These are phyloP conservation scores for Dimargaris xerosporica DNA, from an alignment of 192 early-diverging fungal genomes.

Conservation along the genomic window DNA sequence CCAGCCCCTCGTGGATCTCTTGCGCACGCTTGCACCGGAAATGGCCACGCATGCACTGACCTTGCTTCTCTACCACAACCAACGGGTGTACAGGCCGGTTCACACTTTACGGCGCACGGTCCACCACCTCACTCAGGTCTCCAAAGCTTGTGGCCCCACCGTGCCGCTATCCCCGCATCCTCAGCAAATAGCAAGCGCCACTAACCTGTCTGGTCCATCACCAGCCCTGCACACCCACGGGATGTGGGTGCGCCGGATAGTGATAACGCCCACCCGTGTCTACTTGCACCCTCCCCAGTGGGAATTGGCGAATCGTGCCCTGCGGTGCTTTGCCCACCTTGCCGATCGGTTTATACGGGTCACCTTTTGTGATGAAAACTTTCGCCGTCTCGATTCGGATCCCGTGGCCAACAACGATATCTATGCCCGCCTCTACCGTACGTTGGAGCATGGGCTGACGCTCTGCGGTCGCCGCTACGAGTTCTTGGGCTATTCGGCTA, in stretches of 20 bases:
- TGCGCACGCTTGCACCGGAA: neutral
- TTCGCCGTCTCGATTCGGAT: conserved; percentile 20
- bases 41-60: neutral
- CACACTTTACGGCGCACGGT: neutral
- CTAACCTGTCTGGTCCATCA: neutral
- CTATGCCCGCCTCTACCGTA: conserved; percentile 34
- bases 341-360: conserved; percentile 51
- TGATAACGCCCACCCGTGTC: conserved; percentile 52
- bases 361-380: conserved; percentile 47
- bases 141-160: neutral
- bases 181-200: neutral
- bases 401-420: conserved; percentile 18
- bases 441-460: conserved; percentile 30
- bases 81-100: neutral
- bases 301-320: conserved; percentile 60
- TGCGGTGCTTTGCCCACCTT: conserved; percentile 35
- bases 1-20: neutral
- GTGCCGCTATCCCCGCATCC: neutral
- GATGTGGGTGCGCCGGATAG: conserved; percentile 31
- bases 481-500: conserved; percentile 48
- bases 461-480: conserved; percentile 38
- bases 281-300: conserved; percentile 44
- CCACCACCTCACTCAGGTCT: neutral
- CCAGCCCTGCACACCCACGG: conserved; percentile 15
- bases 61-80: neutral